Base-by-base conservation (phyloP, 306 rosid species). In the Vigna radiata region DNA sequence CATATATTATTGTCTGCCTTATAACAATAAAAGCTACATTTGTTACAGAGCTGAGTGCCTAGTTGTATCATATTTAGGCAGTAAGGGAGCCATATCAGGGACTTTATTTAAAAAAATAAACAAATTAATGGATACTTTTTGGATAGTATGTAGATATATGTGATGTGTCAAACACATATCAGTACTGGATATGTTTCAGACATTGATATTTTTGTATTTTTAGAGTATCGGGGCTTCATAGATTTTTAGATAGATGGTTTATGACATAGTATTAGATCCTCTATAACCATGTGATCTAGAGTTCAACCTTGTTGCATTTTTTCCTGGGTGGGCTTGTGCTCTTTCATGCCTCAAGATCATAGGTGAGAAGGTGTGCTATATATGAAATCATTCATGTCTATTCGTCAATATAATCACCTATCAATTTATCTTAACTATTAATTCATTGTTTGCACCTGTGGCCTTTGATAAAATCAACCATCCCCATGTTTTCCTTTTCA, bases 401-500 rank as follows among this genome's bases (percentile, higher is more conserved):
- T 53, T 53, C 52, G 60, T 46, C 23, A 25, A 36, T 44, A 64
- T 44, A 36, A 53, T 15, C 53, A 19, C 43, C 23, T 18, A 48
- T 48, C 53, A 37, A 64, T 76, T 49, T 64, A 49, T 61, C 54
- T 37, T 33, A 47, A 47, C 39, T 15, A 25, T 53, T 46, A 37
- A 25, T 17, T 49, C 43, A 31, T 23, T 76, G 8, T 60, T 41
- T 68, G 23, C 29, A 63, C 52, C 33, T 43, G 41, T 81, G 76
- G 27, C 47, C 8, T 56, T 68, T 66, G 68, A 73, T 73, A 21
- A 68, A 70, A 58, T 46, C 66, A 68, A 79, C 54, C 9, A 41
- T 82, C 53, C 15, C 72, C 17, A 39, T n/a, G 68, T 27, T 73
- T 72, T 82, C 15, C 85, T 74, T 78, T 68, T 70, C 86, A 94